Evolutionary conservation across 768 basidiomycete genomes (phyloP).

Genomic region (Termitomyces sp.): DNA sequence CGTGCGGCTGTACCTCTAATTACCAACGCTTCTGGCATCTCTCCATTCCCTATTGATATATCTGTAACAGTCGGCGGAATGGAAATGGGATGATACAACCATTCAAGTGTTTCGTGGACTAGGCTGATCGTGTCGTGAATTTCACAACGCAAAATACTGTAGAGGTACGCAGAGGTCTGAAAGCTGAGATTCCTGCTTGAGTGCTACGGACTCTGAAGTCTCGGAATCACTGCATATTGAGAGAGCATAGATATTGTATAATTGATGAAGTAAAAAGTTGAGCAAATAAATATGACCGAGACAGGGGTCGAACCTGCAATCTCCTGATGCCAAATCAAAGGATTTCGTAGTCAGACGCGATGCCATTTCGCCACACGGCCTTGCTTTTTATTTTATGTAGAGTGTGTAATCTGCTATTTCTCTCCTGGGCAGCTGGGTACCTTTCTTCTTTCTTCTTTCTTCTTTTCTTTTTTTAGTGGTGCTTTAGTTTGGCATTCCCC

Average conservation of each 20-base stretch:
- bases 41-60: slow-evolving; percentile 76
- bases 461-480: too few relatives aligned
- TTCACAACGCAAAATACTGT: neutral
- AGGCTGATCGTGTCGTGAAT: neutral
- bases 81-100: slow-evolving; percentile 36
- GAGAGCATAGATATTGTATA: too few relatives aligned
- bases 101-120: neutral
- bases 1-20: slow-evolving; percentile 73
- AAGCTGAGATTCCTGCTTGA: too few relatives aligned
- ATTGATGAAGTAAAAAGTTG: too few relatives aligned
- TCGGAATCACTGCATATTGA: too few relatives aligned
- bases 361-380: slow-evolving; percentile 73
- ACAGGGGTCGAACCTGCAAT: slow-evolving; percentile 79
- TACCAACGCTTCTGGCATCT: slow-evolving; percentile 69
- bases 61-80: slow-evolving; percentile 60
- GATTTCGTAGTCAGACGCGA: slow-evolving; percentile 85
- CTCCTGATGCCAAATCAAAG: slow-evolving; percentile 44
- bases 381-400: too few relatives aligned
- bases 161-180: too few relatives aligned
- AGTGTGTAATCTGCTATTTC: too few relatives aligned
- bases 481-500: too few relatives aligned
- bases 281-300: slow-evolving; percentile 12
- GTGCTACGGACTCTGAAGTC: too few relatives aligned
- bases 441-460: too few relatives aligned
- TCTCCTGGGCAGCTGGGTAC: too few relatives aligned